phyloP scores from a whole-genome alignment of 2,329 filamentous ascomycete genomes.

The Albifimbria verrucaria region DNA sequence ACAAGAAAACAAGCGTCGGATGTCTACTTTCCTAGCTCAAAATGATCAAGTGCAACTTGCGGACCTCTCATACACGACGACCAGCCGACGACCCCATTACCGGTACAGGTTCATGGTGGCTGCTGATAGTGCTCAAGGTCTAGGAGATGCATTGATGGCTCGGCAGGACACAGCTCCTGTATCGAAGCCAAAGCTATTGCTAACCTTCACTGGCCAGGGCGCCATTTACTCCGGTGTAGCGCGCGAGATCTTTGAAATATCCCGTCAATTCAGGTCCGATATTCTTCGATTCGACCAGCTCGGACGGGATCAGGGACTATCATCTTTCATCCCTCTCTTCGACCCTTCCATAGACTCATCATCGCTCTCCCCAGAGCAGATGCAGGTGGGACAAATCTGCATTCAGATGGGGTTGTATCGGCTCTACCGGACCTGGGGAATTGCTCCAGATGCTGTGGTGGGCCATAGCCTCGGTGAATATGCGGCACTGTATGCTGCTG shows the following conservation, averaged over 20 bases:
- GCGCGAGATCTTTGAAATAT: constrained; percentile 27
- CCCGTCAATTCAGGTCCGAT: constrained; percentile 28
- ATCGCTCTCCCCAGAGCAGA: constrained; percentile 12
- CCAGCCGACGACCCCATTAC: constrained; percentile 20
- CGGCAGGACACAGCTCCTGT: neutral
- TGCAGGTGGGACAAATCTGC: constrained; percentile 36
- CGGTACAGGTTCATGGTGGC: neutral
- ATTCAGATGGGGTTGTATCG: constrained; percentile 38
- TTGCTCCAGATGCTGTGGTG: constrained; percentile 36
- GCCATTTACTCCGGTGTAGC: constrained; percentile 26
- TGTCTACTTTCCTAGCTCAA: constrained; percentile 38
- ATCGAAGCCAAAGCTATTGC: constrained; percentile 25
- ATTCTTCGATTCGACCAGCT: constrained; percentile 30
- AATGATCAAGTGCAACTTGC: constrained; percentile 34
- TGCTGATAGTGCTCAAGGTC: neutral
- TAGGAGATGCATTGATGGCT: neutral
- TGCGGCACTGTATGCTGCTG: constrained; percentile 56
- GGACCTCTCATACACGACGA: constrained; percentile 47
- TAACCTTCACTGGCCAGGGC: constrained; percentile 46
- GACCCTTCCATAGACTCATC: constrained; percentile 27
- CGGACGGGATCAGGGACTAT: constrained; percentile 29
- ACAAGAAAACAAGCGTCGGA: constrained; percentile 19
- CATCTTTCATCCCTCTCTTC: constrained; percentile 37
- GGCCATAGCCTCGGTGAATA: constrained; percentile 59
- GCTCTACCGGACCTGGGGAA: constrained; percentile 26